A percentile compares a stretch with the other conserved stretches of the same genome.
Conservation (phyloP, 495 filamentous ascomycete genomes). For the Penicillium argentinense region DNA sequence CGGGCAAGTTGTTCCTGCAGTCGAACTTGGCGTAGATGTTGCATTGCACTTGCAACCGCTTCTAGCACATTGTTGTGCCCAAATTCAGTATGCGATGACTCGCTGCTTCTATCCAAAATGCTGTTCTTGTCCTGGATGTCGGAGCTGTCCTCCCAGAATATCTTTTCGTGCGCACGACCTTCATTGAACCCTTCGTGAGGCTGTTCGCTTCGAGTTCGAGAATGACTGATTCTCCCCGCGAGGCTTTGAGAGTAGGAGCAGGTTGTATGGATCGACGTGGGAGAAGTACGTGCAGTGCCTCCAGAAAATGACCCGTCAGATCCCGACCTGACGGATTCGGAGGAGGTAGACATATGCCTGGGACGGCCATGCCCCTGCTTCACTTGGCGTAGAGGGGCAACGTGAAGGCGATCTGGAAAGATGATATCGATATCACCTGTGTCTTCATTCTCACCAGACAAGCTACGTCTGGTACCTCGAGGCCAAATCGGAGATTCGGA, state of each 20-base stretch:
- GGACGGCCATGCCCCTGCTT: neutral
- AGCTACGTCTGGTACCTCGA: neutral
- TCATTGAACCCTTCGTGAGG: constrained; percentile 6
- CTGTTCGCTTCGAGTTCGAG: constrained; percentile 3
- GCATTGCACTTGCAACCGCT: constrained; percentile 31
- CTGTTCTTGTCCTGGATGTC: constrained; percentile 6
- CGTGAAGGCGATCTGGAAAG: neutral
- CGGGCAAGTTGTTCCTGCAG: constrained; percentile 29
- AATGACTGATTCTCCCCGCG: neutral
- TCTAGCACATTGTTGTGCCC: constrained; percentile 20
- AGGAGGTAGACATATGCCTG: constrained; percentile 16
- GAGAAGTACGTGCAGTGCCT: constrained; percentile 4
- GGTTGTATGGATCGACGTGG: constrained; percentile 3
- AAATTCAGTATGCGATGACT: constrained; percentile 2
- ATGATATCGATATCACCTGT: neutral
- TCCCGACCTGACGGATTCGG: constrained; percentile 19
- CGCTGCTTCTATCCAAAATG: neutral
- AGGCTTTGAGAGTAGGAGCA: constrained; percentile 1
- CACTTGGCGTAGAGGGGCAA: neutral
- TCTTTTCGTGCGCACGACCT: constrained; percentile 6
- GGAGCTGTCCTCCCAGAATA: constrained; percentile 2
- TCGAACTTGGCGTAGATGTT: constrained; percentile 28
- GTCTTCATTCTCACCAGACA: constrained; percentile 4
- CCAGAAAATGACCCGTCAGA: constrained; percentile 19
- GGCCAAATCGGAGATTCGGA: constrained; percentile 6